Base-by-base conservation (phyloP, 148 eudicot species). In the Rhododendron vialii region DNA sequence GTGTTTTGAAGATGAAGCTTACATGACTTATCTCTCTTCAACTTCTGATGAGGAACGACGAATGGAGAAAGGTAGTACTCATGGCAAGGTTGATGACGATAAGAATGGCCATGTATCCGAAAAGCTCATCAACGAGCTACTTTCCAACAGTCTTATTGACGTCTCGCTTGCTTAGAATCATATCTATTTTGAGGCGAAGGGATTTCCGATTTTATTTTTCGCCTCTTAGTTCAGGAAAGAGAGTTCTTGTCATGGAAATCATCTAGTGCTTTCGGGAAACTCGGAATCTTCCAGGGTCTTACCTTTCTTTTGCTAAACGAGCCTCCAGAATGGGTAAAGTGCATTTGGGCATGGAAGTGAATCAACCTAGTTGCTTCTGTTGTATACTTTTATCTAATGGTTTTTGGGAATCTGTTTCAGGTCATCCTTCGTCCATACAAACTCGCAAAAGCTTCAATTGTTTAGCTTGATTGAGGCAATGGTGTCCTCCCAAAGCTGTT, bases 1-100 rank as follows among this genome's bases (percentile, higher is more conserved):
- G 33, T 95, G 93, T 85, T 88, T 92, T 57, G 89, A 92, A 69
- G 93, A 94, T 84, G 88, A 78, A 89, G 77, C 22, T n/a, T 94
- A 93, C 82, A 84, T 87, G 88, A 88, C 95, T 28, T 57, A 33
- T 83, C 81, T 91, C 45, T 86, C 89, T 18, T 67, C 89, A 65
- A 69, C 78, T 61, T n/a, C 80, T 15, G 83, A 55, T 24, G 87
- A 63, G 88, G 87, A 65, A 24, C 51, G 41, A 59, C 38, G 61
- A 79, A 78, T 65, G 82, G 87, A 85, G 63, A 78, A 83, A 61
- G 89, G 81, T 78, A 80, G 55, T 67, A 67, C 78, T 53, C 84
- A 77, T 61, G 51, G 55, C 81, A 85, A 77, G 35, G 82, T 69
- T 86, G 91, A 79, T 24, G 89, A 83, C 59, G 91, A 87, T 35